Percentiles rank a stretch among this genome's conserved stretches.
phyloP scores from a whole-genome alignment of 345 rosid species.

The Salix brachista region DNA sequence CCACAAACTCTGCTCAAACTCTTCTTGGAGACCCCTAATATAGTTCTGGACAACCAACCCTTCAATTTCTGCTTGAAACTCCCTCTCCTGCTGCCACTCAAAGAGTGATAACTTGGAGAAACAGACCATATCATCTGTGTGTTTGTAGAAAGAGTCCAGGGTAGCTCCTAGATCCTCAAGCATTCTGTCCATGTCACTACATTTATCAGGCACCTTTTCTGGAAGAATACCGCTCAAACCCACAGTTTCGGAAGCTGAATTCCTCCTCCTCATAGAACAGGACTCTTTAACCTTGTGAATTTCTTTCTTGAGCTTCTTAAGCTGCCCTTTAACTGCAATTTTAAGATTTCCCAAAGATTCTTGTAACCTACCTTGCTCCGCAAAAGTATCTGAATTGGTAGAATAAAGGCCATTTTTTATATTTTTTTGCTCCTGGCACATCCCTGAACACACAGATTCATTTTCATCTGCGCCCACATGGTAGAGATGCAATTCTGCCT shows the following conservation, averaged over 20 bases:
- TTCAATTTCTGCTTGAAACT: constrained; percentile 47
- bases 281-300: constrained; percentile 41
- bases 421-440: constrained; percentile 7
- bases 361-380: constrained; percentile 18
- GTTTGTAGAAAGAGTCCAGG: constrained; percentile 3
- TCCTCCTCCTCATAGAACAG: constrained; percentile 28
- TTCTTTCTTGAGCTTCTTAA: constrained; percentile 54
- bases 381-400: constrained; percentile 13
- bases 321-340: constrained; percentile 40
- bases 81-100: constrained; percentile 54
- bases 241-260: constrained; percentile 32
- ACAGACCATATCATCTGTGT: constrained; percentile 1
- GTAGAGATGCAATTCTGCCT: constrained; percentile 36
- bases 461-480: constrained; percentile 26
- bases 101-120: constrained; percentile 34
- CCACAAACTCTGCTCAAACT: constrained; percentile 46
- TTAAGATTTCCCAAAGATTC: constrained; percentile 40
- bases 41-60: constrained; percentile 39
- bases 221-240: constrained; percentile 44
- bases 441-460: constrained; percentile 12
- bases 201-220: constrained; percentile 36
- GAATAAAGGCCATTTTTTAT: constrained; percentile 5
- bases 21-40: constrained; percentile 48
- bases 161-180: constrained; percentile 18
- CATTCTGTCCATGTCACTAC: constrained; percentile 16